Evolutionary conservation across 345 rosid genomes (phyloP).

Genomic region (Bruguiera parviflora): DNA sequence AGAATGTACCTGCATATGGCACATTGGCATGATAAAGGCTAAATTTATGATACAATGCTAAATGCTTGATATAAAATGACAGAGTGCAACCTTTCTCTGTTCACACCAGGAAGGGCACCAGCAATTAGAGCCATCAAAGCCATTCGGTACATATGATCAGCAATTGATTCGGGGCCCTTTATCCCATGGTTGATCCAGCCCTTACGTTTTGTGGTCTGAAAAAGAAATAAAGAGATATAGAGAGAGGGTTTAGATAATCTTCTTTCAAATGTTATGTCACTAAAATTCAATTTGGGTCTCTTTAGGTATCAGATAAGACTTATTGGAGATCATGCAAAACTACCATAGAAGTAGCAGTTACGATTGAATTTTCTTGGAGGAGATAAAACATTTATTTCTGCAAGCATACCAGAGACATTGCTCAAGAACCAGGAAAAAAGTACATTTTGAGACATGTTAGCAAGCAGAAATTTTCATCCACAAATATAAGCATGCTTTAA

Average conservation of each 20-base stretch:
- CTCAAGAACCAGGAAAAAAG: background rate
- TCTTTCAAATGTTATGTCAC: background rate
- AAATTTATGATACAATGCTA: background rate
- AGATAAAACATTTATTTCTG: background rate
- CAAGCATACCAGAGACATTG: background rate
- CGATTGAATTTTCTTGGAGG: background rate
- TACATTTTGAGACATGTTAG: background rate
- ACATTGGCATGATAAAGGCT: too few species aligned
- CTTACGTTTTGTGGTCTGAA: slow-evolving; percentile 27
- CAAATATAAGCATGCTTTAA: background rate
- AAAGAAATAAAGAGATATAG: background rate
- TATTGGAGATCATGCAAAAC: background rate
- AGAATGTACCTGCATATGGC: too few species aligned
- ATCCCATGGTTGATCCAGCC: slow-evolving; percentile 37
- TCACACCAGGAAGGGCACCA: slow-evolving; percentile 24
- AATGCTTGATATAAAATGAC: slow-evolving; percentile 1
- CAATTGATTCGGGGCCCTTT: slow-evolving; percentile 30
- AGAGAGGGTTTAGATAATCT: background rate
- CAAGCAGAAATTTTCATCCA: background rate
- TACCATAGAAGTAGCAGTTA: background rate
- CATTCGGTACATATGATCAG: slow-evolving; percentile 39
- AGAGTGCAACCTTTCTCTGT: slow-evolving; percentile 25
- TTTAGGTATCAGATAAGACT: background rate
- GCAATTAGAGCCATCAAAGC: slow-evolving; percentile 29
- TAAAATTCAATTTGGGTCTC: background rate